Percentiles rank a stretch among this genome's conserved stretches.
Conservation (phyloP, 2,329 filamentous ascomycete genomes). For the Ramularia endophylla region DNA sequence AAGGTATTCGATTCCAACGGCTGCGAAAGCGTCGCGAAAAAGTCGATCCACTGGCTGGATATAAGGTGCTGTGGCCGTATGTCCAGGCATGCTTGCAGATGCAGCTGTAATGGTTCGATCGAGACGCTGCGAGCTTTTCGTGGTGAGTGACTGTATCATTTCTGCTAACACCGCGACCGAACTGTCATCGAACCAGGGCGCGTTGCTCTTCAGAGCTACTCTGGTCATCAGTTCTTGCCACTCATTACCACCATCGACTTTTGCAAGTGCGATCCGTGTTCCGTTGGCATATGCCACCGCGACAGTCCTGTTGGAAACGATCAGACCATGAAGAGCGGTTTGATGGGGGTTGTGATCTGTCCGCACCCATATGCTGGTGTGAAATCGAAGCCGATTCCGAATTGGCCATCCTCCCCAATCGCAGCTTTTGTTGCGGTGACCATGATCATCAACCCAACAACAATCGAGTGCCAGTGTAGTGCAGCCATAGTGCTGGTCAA, state of each 20-base stretch:
- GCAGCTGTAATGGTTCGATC: neutral
- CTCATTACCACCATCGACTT: neutral
- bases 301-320: neutral
- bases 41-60: neutral
- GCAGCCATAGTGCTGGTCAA: too few species aligned
- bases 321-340: neutral
- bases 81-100: neutral
- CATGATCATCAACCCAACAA: too few species aligned
- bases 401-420: too few species aligned
- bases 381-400: slow-evolving; percentile 1
- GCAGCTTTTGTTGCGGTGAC: too few species aligned
- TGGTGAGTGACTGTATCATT: neutral
- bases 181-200: neutral
- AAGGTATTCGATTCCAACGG: neutral
- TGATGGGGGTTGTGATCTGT: neutral
- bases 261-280: neutral
- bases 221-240: neutral
- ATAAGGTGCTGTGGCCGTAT: neutral
- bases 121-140: neutral
- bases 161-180: neutral
- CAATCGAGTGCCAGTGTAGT: too few species aligned
- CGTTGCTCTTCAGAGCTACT: neutral
- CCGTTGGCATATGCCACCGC: neutral
- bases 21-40: neutral
- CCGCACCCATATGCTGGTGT: neutral